Conservation (phyloP, 257 asterid genomes). For the Solanum chiquidenum region DNA sequence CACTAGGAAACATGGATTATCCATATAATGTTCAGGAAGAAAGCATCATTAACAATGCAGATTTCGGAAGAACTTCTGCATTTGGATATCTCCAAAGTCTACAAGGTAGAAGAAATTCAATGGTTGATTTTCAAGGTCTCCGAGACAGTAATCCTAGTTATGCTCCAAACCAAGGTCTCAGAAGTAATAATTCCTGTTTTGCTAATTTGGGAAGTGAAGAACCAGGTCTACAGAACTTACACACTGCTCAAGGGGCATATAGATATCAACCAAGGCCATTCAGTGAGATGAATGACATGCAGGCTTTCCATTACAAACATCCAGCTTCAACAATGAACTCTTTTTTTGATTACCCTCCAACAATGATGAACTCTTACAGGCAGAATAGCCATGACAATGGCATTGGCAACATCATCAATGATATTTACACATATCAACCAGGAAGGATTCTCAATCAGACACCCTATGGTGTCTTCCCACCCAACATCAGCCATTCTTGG, state of each 20-base stretch:
- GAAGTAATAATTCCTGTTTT: neutral
- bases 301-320: slow-evolving; percentile 15
- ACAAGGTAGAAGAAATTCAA: slow-evolving; percentile 5
- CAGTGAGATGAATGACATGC: slow-evolving; percentile 10
- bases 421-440: slow-evolving; percentile 11
- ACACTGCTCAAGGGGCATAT: slow-evolving; percentile 4
- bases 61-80: neutral
- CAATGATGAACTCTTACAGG: slow-evolving; percentile 10
- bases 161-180: neutral
- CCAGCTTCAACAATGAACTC: slow-evolving; percentile 17
- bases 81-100: neutral
- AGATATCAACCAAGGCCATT: slow-evolving; percentile 13
- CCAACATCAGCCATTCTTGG: neutral
- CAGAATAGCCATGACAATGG: slow-evolving; percentile 10
- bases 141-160: neutral
- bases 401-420: neutral
- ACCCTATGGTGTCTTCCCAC: slow-evolving; percentile 3
- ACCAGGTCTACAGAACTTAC: slow-evolving; percentile 8
- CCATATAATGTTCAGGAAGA: slow-evolving; percentile 11
- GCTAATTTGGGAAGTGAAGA: slow-evolving; percentile 5
- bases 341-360: neutral
- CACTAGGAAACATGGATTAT: slow-evolving; percentile 1
- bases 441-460: slow-evolving; percentile 6
- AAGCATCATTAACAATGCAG: neutral
- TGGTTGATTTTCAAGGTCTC: neutral